These are phyloP conservation scores for Paragyromitra xinjiangensis DNA, from an alignment of 495 filamentous ascomycete species.

Conservation along the genomic window DNA sequence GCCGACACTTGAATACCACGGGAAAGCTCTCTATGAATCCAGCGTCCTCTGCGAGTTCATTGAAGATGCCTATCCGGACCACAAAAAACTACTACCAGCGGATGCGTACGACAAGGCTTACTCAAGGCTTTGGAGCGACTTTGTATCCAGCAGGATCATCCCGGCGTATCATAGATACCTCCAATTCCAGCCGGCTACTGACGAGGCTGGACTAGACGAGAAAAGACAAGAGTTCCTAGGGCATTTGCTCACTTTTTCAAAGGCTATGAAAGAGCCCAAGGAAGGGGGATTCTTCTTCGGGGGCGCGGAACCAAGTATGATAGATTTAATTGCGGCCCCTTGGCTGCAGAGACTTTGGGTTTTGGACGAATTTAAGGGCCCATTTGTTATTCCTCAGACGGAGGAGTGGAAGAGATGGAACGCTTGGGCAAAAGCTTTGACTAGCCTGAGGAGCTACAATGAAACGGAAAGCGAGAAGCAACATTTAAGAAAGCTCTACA, in stretches of 20 bases:
- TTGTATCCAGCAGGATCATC: slow-evolving; percentile 69
- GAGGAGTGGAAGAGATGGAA: slow-evolving; percentile 70
- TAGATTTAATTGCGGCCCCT: slow-evolving; percentile 72
- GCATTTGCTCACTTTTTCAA: slow-evolving; percentile 66
- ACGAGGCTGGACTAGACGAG: slow-evolving; percentile 59
- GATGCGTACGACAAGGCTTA: slow-evolving; percentile 68
- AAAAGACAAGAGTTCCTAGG: slow-evolving; percentile 64
- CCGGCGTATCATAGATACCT: slow-evolving; percentile 71
- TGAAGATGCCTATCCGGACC: slow-evolving; percentile 69
- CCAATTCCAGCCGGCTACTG: slow-evolving; percentile 65
- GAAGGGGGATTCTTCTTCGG: slow-evolving; percentile 71
- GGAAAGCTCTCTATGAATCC: slow-evolving; percentile 72
- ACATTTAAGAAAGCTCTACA: slow-evolving; percentile 71
- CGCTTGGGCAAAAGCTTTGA: slow-evolving; percentile 67
- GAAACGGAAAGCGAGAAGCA: slow-evolving; percentile 71
- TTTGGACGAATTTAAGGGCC: slow-evolving; percentile 76
- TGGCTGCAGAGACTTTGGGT: slow-evolving; percentile 74
- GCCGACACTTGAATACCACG: slow-evolving; percentile 67
- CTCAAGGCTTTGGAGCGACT: slow-evolving; percentile 74
- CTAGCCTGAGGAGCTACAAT: slow-evolving; percentile 66
- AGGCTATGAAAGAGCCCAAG: slow-evolving; percentile 65
- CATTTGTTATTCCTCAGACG: slow-evolving; percentile 66
- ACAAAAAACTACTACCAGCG: slow-evolving; percentile 64
- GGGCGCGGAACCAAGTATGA: slow-evolving; percentile 65
- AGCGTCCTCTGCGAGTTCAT: slow-evolving; percentile 74